phyloP scores from a whole-genome alignment of 2,329 filamentous ascomycete species.

The Fusarium sp. region DNA sequence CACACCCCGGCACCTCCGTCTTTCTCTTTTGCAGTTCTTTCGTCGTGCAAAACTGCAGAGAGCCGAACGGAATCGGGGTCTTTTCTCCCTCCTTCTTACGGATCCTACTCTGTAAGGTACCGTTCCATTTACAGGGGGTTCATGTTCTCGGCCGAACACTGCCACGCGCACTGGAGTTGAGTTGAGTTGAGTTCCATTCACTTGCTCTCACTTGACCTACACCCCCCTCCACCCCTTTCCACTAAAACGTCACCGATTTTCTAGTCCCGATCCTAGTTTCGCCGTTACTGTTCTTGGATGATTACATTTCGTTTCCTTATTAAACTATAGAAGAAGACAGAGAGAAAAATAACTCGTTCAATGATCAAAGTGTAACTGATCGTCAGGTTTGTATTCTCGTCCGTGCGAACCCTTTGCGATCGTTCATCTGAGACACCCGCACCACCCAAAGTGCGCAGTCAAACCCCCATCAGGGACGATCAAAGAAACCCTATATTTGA shows the following conservation, averaged over 20 bases:
- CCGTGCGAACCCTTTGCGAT: slow-evolving; percentile 15
- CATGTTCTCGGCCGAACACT: slow-evolving; percentile 44
- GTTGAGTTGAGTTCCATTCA: neutral
- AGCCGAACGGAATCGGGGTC: slow-evolving; percentile 15
- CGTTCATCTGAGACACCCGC: slow-evolving; percentile 2
- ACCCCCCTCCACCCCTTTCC: slow-evolving; percentile 5
- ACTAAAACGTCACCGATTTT: slow-evolving; percentile 32
- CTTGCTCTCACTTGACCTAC: neutral
- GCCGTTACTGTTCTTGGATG: slow-evolving; percentile 6
- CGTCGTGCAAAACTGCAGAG: neutral
- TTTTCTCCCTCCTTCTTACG: neutral
- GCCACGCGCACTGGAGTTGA: slow-evolving; percentile 21
- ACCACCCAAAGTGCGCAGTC: slow-evolving; percentile 1
- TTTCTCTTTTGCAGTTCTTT: neutral
- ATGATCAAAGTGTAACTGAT: slow-evolving; percentile 2
- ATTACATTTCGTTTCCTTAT: slow-evolving; percentile 20
- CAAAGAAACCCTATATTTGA: slow-evolving; percentile 11
- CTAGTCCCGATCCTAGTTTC: slow-evolving; percentile 33
- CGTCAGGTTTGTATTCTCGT: slow-evolving; percentile 18
- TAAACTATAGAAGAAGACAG: slow-evolving; percentile 8
- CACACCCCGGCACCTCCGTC: slow-evolving; percentile 18
- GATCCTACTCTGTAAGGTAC: neutral
- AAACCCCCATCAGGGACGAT: neutral
- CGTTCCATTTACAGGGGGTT: slow-evolving; percentile 1
- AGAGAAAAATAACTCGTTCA: neutral